Evolutionary conservation across 2,329 filamentous ascomycete species (phyloP), one percentile per base, ranked within the genome.

Genomic region (Cercospora sp.): DNA sequence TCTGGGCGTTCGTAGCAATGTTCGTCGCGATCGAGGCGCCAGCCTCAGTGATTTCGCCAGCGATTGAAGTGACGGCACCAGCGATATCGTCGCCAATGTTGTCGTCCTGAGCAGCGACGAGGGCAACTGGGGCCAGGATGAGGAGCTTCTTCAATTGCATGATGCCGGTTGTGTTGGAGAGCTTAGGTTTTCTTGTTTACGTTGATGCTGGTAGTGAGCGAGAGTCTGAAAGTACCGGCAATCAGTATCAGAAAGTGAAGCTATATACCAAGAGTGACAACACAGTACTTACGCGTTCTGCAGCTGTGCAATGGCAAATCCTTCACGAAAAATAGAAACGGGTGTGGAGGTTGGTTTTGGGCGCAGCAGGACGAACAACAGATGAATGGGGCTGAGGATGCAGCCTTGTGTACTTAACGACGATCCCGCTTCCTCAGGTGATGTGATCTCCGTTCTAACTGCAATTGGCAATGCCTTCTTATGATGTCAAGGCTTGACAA

Each of bases 121-220:
- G 31, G 48, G 63, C 63, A 28, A 67, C 65, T 13, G 71, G 68
- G n/a, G 67, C 55, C 66, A 74, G 64, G 62, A 75, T 53, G 55
- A 73, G 64, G 63, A 70, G 53, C 45, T 72, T 65, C 28, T 69
- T 68, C 62, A 72, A 57, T 59, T 74, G 72, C 73, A 75, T 75
- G 63, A 57, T 58, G 68, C 63, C 42, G 60, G 23, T 26, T n/a
- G 20, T 60, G 0, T 63, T 48, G 65, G 51, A 63, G 33, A 45
- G 51, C 26, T 63, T 68, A 40, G 40, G 31, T 23, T 58, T 57
- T 36, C 42, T 48, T 59, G 63, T 12, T 30, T 66, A 26, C 10
- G 12, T 26, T 63, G 64, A 33, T 31, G 31, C 26, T 18, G 59
- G 62, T 28, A 28, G 30, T 57, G 48, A 55, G 48, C 48, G 23